Evolutionary conservation across 306 rosid species (phyloP), one percentile per base, ranked within the genome.

Genomic region (Canavalia gladiata): DNA sequence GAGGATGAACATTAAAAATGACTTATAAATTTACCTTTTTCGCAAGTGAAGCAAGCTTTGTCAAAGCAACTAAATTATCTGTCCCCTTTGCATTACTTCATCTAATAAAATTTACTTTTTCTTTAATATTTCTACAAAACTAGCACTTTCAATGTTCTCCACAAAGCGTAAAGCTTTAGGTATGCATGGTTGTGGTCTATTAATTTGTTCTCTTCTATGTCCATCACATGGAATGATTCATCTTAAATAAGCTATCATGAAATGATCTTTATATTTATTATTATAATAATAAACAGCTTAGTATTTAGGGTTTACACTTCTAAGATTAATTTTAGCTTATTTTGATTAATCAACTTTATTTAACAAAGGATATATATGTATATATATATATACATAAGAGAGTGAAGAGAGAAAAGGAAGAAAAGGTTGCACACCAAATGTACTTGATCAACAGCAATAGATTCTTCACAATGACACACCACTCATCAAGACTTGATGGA

Each of bases 381-480:
- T 18, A 18, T 18, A 18, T 18, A 18, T 18, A 18, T 18, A 37
- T 37, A 37, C 3, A 2, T 4, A 37, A 37, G 3, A 37, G 45
- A 33, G 68, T 34, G 43, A 62, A 43, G 41, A 45, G 28, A 45
- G 39, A 29, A 1, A 2, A 28, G 30, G 5, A 30, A 78, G 13
- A 37, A 18, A 62, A 7, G 34, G 39, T 12, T 35, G 65, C 71
- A 75, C 65, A 84, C 58, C 8, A 68, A 80, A 50, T 11, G 0
- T 51, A n/a, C 75, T 77, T 54, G 71, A 75, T 12, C 54, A 75
- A 55, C 41, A 75, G 68, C 75, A 75, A 42, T 43, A 51, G 57
- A 69, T 60, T 57, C 56, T 55, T 47, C 12, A 79, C 73, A 75
- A 50, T 39, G 68, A 52, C 62, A 60, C 49, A 51, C 46, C 74